Evolutionary conservation across 2,329 filamentous ascomycete genomes (phyloP).

Genomic region (Macrophomina phaseolina): DNA sequence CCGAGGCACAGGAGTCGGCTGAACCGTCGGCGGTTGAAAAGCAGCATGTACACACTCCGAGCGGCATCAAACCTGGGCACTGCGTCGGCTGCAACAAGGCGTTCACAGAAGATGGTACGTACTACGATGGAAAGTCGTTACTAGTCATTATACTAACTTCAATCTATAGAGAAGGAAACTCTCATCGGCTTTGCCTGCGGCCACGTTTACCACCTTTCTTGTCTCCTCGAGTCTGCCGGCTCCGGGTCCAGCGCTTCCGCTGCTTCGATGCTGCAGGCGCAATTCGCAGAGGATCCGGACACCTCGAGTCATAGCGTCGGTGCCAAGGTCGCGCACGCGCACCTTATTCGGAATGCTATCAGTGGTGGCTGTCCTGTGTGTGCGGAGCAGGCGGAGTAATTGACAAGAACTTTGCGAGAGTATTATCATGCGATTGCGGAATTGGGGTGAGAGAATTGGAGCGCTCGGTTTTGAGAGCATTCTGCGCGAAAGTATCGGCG

Average conservation of each 20-base stretch:
- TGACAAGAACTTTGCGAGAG: background rate
- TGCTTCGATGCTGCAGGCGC: conserved; percentile 52
- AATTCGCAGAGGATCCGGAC: conserved; percentile 46
- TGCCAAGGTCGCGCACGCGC: conserved; percentile 85
- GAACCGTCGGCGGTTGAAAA: conserved; percentile 27
- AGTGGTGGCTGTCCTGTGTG: conserved; percentile 60
- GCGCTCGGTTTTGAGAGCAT: background rate
- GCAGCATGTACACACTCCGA: conserved; percentile 31
- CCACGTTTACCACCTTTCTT: conserved; percentile 79
- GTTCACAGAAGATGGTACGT: conserved; percentile 46
- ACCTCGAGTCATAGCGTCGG: conserved; percentile 70
- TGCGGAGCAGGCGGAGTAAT: conserved; percentile 16
- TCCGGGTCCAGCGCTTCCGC: conserved; percentile 45
- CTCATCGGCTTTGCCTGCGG: conserved; percentile 82
- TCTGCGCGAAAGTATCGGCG: background rate
- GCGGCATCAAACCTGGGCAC: conserved; percentile 38
- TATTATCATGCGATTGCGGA: background rate
- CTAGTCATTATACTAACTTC: background rate
- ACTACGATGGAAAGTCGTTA: background rate
- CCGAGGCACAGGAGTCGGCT: conserved; percentile 36
- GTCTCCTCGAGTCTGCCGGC: conserved; percentile 59
- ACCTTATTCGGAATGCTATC: conserved; percentile 75
- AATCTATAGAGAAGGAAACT: conserved; percentile 65
- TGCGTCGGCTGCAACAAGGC: conserved; percentile 47
- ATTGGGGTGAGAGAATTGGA: background rate